phyloP scores from a whole-genome alignment of 345 rosid genomes.

The Aquilaria malaccensis region DNA sequence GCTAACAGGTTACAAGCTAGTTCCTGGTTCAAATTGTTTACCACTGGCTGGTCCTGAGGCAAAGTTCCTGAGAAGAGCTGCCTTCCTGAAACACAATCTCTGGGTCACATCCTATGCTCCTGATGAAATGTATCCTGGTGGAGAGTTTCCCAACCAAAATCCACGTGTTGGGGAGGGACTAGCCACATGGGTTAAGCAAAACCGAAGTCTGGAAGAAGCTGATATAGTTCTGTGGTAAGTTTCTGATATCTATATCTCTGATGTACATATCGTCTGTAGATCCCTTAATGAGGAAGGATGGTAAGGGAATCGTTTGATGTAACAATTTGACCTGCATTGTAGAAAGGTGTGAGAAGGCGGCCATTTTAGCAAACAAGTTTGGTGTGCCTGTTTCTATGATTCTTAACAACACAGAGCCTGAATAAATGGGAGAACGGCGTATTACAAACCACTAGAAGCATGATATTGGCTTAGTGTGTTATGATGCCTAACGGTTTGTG shows the following conservation, averaged over 20 bases:
- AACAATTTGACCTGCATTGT: not conserved
- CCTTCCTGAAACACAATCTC: slow-evolving; percentile 65
- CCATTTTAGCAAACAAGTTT: not conserved
- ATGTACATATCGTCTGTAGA: not conserved
- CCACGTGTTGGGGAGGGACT: slow-evolving; percentile 71
- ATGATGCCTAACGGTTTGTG: not conserved
- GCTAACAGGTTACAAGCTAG: slow-evolving; percentile 58
- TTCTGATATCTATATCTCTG: not conserved
- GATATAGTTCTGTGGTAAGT: slow-evolving; percentile 68
- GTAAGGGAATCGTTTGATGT: too few species aligned
- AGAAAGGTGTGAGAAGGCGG: not conserved
- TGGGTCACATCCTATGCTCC: slow-evolving; percentile 63
- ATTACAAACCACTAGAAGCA: too few species aligned
- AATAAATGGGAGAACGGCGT: too few species aligned
- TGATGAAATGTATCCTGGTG: slow-evolving; percentile 64
- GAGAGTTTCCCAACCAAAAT: slow-evolving; percentile 77
- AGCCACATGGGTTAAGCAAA: slow-evolving; percentile 67
- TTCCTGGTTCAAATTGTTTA: slow-evolving; percentile 68
- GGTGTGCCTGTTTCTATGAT: not conserved
- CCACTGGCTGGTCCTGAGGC: slow-evolving; percentile 75
- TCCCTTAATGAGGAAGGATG: too few species aligned
- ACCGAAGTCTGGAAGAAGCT: slow-evolving; percentile 60
- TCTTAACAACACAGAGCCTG: too few species aligned
- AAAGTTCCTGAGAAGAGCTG: slow-evolving; percentile 55
- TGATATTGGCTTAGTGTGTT: not conserved